Evolutionary conservation across 257 asterid species (phyloP), one percentile per base, ranked within the genome.

Genomic region (Sherardia arvensis): DNA sequence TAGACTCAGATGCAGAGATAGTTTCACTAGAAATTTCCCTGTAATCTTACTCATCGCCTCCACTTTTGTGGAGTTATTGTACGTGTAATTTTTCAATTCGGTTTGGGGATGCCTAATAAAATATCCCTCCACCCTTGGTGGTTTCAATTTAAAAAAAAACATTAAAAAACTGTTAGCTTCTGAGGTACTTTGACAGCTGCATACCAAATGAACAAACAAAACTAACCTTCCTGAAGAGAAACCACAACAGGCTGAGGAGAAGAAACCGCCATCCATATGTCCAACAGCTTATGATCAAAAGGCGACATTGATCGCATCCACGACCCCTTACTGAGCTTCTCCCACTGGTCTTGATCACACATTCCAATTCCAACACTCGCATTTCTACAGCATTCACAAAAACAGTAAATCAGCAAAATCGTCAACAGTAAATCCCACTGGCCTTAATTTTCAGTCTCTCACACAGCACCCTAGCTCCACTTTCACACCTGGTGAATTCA

Each of bases 221-320:
- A n/a, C n/a, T n/a, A n/a, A n/a, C n/a, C n/a, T n/a, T n/a, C n/a
- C n/a, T n/a, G n/a, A n/a, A n/a, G n/a, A n/a, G n/a, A n/a, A n/a
- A n/a, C n/a, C n/a, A n/a, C n/a, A n/a, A n/a, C n/a, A n/a, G n/a
- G n/a, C n/a, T n/a, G n/a, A n/a, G n/a, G n/a, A n/a, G n/a, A n/a
- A n/a, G n/a, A n/a, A n/a, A n/a, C n/a, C n/a, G n/a, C n/a, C n/a
- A n/a, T n/a, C n/a, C n/a, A 51, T 64, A 92, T 64, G 73, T 92
- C 98, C 68, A 92, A 68, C 63, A 92, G 70, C 81, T 70, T 89
- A 81, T 82, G 75, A 76, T 82, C 98, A 77, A 81, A 92, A 59
- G 95, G 98, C 27, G 97, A 92, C 97, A 92, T 82, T 11, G 95
- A 69, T 73, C 78, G 73, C 61, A 80, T 71, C 98, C 94, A 92